A percentile compares a stretch with the other conserved stretches of the same genome.
Conservation (phyloP, 495 filamentous ascomycete genomes). For the Penicillium canariense region DNA sequence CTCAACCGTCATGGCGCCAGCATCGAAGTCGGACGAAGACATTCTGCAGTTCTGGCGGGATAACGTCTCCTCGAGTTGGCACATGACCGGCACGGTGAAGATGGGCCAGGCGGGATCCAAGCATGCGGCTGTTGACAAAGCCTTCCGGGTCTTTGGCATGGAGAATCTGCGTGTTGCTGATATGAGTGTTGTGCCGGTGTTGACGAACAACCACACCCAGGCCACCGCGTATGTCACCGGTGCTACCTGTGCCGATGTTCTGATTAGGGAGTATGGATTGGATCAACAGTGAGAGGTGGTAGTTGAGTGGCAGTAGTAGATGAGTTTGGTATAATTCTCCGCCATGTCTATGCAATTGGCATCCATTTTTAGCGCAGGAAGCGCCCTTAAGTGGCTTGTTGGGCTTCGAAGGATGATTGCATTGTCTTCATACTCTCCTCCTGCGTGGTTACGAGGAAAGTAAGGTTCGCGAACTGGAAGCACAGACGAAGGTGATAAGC, state of each 20-base stretch:
- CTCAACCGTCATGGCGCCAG: constrained; percentile 39
- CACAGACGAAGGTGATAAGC: not conserved
- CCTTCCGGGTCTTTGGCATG: constrained; percentile 55
- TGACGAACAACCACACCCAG: constrained; percentile 45
- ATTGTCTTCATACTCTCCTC: too few species aligned
- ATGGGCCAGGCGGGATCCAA: constrained; percentile 54
- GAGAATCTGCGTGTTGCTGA: constrained; percentile 60
- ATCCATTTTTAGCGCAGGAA: too few species aligned
- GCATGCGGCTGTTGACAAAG: constrained; percentile 53
- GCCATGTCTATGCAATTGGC: too few species aligned
- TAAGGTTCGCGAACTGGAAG: not conserved
- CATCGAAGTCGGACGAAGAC: constrained; percentile 54
- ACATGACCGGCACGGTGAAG: constrained; percentile 60
- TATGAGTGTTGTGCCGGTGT: constrained; percentile 62
- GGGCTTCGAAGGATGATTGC: too few species aligned
- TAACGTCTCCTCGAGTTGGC: constrained; percentile 41
- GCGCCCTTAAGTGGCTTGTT: too few species aligned
- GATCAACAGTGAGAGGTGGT: not conserved
- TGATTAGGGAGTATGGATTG: constrained; percentile 27
- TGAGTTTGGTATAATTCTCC: too few species aligned
- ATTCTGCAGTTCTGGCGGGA: constrained; percentile 48
- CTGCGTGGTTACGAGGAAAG: too few species aligned
- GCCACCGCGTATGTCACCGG: constrained; percentile 38
- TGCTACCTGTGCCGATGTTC: constrained; percentile 27
- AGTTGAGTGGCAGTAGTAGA: too few species aligned